Percentiles rank a stretch among this genome's conserved stretches.
Conservation (phyloP, 169 alveolate species). For the Amoebophrya sp. region DNA sequence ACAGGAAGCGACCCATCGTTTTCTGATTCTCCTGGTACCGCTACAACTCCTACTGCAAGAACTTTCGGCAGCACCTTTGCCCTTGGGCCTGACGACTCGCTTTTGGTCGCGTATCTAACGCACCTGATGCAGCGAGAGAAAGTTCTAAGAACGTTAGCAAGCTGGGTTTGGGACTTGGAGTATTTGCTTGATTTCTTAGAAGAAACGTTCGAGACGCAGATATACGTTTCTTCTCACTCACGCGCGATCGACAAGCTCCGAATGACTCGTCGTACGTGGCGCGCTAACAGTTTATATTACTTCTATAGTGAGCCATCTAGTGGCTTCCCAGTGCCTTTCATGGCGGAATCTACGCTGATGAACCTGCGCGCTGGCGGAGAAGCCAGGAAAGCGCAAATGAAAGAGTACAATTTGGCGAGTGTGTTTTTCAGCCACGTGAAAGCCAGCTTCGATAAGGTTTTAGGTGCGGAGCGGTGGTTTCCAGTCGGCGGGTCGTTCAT, state of each 20-base stretch:
- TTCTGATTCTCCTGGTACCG: too few relatives aligned
- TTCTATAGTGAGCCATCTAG: background rate
- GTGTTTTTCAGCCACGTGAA: background rate
- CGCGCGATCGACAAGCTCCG: background rate
- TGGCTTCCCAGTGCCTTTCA: constrained; percentile 9
- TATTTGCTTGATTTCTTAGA: background rate
- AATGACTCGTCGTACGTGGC: background rate
- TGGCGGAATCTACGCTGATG: constrained; percentile 8
- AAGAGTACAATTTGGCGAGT: background rate
- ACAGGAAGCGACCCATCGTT: too few relatives aligned
- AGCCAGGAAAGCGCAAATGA: background rate
- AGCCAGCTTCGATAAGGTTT: background rate
- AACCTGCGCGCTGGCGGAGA: constrained; percentile 16
- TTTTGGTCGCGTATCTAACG: background rate
- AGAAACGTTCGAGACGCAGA: background rate
- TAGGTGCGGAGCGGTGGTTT: background rate
- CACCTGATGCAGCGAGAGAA: constrained; percentile 13
- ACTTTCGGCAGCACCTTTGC: too few relatives aligned
- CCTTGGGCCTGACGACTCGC: background rate
- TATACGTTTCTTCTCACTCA: background rate
- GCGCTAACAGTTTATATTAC: background rate
- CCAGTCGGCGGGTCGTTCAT: background rate
- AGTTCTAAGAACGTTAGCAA: background rate
- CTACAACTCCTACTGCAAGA: too few relatives aligned
- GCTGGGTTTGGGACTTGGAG: background rate